Evolutionary conservation across 768 basidiomycete species (phyloP).

Genomic region (Hebeloma cylindrosporum): DNA sequence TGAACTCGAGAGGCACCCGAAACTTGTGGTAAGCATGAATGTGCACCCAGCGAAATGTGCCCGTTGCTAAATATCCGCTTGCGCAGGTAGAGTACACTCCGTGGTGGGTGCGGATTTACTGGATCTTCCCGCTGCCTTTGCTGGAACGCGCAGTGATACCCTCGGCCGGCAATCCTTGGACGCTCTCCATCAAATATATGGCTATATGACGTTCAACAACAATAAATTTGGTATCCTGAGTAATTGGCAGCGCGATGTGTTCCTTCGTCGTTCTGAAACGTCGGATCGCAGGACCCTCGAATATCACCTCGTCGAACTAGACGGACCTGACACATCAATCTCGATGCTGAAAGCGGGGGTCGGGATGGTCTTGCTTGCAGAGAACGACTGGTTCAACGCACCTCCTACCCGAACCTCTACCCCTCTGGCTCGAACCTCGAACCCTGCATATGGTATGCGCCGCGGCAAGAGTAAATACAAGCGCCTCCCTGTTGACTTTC

Average conservation of each 20-base stretch:
- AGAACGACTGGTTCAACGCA: slow-evolving; percentile 11
- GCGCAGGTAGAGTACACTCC: too few relatives aligned
- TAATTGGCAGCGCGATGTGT: slow-evolving; percentile 15
- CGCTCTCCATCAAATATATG: slow-evolving; percentile 16
- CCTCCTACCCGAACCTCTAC: neutral
- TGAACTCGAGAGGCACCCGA: too few relatives aligned
- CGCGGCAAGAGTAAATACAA: neutral
- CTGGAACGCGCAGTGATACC: too few relatives aligned
- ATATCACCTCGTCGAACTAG: slow-evolving; percentile 11
- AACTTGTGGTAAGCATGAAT: too few relatives aligned
- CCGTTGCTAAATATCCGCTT: too few relatives aligned
- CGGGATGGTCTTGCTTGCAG: slow-evolving; percentile 17
- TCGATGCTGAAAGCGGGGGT: slow-evolving; percentile 21
- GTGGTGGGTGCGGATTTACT: too few relatives aligned
- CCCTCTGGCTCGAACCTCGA: neutral
- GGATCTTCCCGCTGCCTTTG: too few relatives aligned
- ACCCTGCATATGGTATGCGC: too few relatives aligned
- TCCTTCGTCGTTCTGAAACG: slow-evolving; percentile 15
- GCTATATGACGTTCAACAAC: slow-evolving; percentile 21
- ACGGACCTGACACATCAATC: too few relatives aligned
- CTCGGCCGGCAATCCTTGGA: too few relatives aligned
- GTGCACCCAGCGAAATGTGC: too few relatives aligned
- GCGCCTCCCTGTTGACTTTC: neutral
- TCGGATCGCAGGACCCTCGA: slow-evolving; percentile 9
- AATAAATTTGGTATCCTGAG: slow-evolving; percentile 17